Evolutionary conservation across 805 yeast species (phyloP), one percentile per base, ranked within the genome.

Genomic region (Candida nanaspora): DNA sequence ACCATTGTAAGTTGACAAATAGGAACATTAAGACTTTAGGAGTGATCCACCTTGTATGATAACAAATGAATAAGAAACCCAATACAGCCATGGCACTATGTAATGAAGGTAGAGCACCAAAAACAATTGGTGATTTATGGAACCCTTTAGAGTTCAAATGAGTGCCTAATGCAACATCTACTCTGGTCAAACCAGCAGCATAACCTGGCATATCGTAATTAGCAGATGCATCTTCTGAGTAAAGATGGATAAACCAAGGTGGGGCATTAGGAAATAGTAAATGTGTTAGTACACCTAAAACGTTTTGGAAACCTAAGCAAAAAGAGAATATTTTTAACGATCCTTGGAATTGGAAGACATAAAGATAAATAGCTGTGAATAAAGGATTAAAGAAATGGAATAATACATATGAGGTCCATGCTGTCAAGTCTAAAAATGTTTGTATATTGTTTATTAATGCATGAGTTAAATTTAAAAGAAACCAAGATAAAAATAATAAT

Each of bases 101-200:
- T 36, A 79, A 55, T 1, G 84, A 81, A 8, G 93, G 82, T 50
- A 75, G 67, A 1, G 97, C 97, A 22, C 83, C 86, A 63, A 82
- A 82, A 26, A 79, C 86, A 37, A 79, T 78, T 4, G 87, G 86
- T 7, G 78, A 68, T 50, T 72, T 70, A 55, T 79, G 84, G 66
- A 80, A 80, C 2, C 85, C 83, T 14, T 72, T 63, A 1, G 80
- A 67, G 48, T 75, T 72, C 43, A 80, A 47, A 52, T 77, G 80
- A 0, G 81, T 75, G 1, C 84, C 84, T 48, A 80, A 52, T 20
- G 78, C 80, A 23, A 71, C 59, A 52, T 80, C 86, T n/a, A 77
- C 79, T 35, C 86, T 63, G 3, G 77, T 74, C 33, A 81, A 62
- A 2, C 87, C 87, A 13, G 86, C 89, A 2, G 86, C 82, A 52